phyloP scores from a whole-genome alignment of 139 green algal species.

The Closterium sp. region DNA sequence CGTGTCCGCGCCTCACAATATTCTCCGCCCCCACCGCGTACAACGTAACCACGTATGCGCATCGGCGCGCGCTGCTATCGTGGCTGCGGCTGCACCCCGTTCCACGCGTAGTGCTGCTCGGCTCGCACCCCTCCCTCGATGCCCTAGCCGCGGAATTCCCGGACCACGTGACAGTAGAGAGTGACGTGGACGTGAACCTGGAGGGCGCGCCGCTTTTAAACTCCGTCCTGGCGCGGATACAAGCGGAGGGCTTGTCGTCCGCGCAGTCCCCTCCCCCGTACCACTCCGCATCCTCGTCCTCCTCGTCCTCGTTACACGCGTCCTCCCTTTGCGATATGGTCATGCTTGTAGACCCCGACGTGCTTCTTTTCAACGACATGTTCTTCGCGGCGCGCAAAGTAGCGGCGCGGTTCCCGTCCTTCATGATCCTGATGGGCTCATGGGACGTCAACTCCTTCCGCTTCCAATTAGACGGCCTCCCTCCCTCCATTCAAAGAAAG shows the following conservation, averaged over 20 bases:
- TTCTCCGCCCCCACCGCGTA: background rate
- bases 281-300: background rate
- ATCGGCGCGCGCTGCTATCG: conserved; percentile 1
- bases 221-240: background rate
- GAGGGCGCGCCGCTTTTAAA: background rate
- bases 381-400: background rate
- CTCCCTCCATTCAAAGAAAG: background rate
- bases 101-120: background rate
- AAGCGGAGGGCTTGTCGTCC: background rate
- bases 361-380: background rate
- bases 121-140: background rate
- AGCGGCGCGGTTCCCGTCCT: background rate
- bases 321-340: background rate
- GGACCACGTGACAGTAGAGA: conserved; percentile 2
- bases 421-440: background rate
- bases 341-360: conserved; percentile 6
- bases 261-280: background rate
- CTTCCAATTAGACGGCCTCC: background rate
- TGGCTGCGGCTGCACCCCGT: background rate
- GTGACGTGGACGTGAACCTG: background rate
- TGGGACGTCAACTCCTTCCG: background rate
- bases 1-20: background rate
- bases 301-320: background rate
- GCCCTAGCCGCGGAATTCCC: background rate
- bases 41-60: background rate